phyloP scores from a whole-genome alignment of 2,329 filamentous ascomycete genomes.

The Neobulgaria alba region DNA sequence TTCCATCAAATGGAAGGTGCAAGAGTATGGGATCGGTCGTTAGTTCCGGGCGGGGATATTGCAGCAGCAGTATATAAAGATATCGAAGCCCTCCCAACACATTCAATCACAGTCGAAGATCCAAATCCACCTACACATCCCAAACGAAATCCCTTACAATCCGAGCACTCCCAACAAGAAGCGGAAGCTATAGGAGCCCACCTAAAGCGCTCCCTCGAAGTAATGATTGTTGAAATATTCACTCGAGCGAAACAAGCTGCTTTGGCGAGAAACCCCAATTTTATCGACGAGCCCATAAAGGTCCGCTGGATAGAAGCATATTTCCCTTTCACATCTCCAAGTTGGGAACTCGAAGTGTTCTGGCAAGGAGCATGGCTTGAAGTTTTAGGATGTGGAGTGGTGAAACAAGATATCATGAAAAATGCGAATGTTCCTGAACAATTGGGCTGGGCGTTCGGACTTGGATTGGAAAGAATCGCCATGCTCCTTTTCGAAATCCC shows the following conservation, averaged over 20 bases:
- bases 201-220: slow-evolving; percentile 80
- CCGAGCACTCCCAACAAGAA: slow-evolving; percentile 64
- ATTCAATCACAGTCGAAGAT: slow-evolving; percentile 73
- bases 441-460: slow-evolving; percentile 90
- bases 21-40: slow-evolving; percentile 71
- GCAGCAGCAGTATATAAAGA: slow-evolving; percentile 61
- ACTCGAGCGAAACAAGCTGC: slow-evolving; percentile 63
- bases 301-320: slow-evolving; percentile 95
- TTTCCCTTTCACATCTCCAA: slow-evolving; percentile 93
- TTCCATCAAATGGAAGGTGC: slow-evolving; percentile 99
- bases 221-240: slow-evolving; percentile 86
- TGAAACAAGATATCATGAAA: slow-evolving; percentile 72
- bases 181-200: slow-evolving; percentile 76
- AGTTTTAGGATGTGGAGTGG: slow-evolving; percentile 85
- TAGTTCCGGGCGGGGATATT: slow-evolving; percentile 48
- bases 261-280: slow-evolving; percentile 32
- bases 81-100: slow-evolving; percentile 60
- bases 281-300: slow-evolving; percentile 61
- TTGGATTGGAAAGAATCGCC: slow-evolving; percentile 88
- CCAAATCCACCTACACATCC: slow-evolving; percentile 69
- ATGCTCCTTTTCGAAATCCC: slow-evolving; percentile 97
- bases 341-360: slow-evolving; percentile 93
- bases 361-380: slow-evolving; percentile 95
- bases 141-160: slow-evolving; percentile 76
- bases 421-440: slow-evolving; percentile 67